Evolutionary conservation across 78 protist species (phyloP), one percentile per base, ranked within the genome.

Genomic region (Bigelowiella natans): DNA sequence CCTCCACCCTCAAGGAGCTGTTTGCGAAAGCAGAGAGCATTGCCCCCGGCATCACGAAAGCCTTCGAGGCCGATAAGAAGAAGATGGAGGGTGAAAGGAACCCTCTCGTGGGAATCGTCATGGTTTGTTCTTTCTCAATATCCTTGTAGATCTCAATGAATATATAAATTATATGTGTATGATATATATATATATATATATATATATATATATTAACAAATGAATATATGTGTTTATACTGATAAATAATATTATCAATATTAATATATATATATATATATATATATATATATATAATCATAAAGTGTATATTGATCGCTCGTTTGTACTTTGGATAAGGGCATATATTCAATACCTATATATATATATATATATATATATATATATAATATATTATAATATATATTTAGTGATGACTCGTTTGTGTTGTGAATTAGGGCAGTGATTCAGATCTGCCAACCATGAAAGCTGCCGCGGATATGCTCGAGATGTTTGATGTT

Each of bases 351-450:
- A 26, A 51, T 51, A 18, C 18, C 34, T 51, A 51, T 51, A 18
- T 51, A 18, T 51, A 51, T 51, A 18, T 51, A 18, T 51, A 51
- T 51, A 51, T 51, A 18, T 51, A 18, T 51, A 18, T 51, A 18
- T 18, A 51, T 26, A 51, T 51, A 26, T 18, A 51, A 51, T 26
- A 7, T 51, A 51, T 18, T 51, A 26, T 51, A 51, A 7, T 26
- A 51, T 51, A 51, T 7, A 18, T 7, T 26, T 51, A 7, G 73
- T 51, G 7, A 51, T 51, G 73, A n/a, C n/a, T n/a, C n/a, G n/a
- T n/a, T n/a, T n/a, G n/a, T 31, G 95, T 96, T 30, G 85, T 96
- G 38, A 95, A 95, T 73, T 95, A 95, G 98, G 98, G 98, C 51
- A 91, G 94, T 88, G 97, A 96, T 92, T 95, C 97, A 1, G 98